Evolutionary conservation across 257 asterid genomes (phyloP), one percentile per base, ranked within the genome.

Genomic region (Solanum ossicruentum): DNA sequence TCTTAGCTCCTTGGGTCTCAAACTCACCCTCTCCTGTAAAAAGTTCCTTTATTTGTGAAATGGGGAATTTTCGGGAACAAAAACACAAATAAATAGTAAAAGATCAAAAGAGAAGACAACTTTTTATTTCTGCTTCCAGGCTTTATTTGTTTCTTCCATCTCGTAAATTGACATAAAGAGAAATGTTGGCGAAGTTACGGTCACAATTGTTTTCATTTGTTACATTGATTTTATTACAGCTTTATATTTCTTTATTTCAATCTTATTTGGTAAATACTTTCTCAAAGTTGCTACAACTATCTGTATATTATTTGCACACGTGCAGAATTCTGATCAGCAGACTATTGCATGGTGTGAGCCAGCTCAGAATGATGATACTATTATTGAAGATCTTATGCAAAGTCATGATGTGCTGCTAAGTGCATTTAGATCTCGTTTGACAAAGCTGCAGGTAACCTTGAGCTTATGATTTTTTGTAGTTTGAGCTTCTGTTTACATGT

Each of bases 381-480:
- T 88, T 84, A 87, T 92, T 84, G 97, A 93, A 87, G 87, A 65
- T 84, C 84, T 95, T 85, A 91, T 92, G 98, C 92, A 92, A 91
- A 87, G 89, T 89, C 99, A 97, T 90, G 99, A 95, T 85, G 83
- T 86, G 83, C 92, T 95, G 16, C 85, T 97, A 87, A 97, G 96
- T 89, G 88, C 98, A 2, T 91, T 91, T 52, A 90, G 94, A 73
- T 93, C 98, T 79, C 93, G 99, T 58, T 92, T 97, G 86, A 95
- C 99, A 81, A 97, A 94, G 94, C 88, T 95, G 87, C 99, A 97
- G 93, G 99, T 97, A 88, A 85, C 57, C 71, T 87, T 84, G 36
- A 84, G 51, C 20, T 10, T 26, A 69, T 80, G 41, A 49, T 49
- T 5, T 13, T 8, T 21, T 77, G 23, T 49, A 51, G 57, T 49